A percentile compares a stretch with the other conserved stretches of the same genome.
These are phyloP conservation scores for Cutaneotrichosporon sp. DNA, from an alignment of 1,284 basidiomycete genomes.

Conservation along the genomic window DNA sequence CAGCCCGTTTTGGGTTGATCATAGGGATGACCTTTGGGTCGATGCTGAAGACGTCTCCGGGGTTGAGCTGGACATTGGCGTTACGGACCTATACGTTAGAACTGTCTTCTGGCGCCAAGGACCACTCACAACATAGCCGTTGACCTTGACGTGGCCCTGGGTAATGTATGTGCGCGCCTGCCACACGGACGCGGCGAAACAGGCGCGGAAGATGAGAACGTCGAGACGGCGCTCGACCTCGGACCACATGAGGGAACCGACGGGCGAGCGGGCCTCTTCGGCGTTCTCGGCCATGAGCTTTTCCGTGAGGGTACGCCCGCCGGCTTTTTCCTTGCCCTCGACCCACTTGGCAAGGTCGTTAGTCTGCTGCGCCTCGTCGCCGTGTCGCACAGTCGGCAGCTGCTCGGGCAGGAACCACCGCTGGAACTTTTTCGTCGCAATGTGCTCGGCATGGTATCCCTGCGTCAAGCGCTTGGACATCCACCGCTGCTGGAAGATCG, in stretches of 20 bases:
- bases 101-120: background rate
- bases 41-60: conserved; percentile 90
- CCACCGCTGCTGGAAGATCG: conserved; percentile 92
- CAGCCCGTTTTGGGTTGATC: conserved; percentile 44
- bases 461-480: conserved; percentile 80
- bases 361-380: conserved; percentile 47
- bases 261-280: conserved; percentile 58
- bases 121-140: conserved; percentile 72
- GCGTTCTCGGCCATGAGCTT: conserved; percentile 55
- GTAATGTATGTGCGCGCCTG: conserved; percentile 80
- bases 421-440: conserved; percentile 88
- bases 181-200: conserved; percentile 85
- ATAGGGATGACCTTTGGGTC: conserved; percentile 76
- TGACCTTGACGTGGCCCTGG: conserved; percentile 81
- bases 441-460: conserved; percentile 94
- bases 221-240: conserved; percentile 94
- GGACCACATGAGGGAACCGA: conserved; percentile 83
- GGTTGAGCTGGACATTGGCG: conserved; percentile 83
- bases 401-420: conserved; percentile 86
- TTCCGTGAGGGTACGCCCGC: conserved; percentile 44
- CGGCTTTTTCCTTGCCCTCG: conserved; percentile 42
- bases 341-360: conserved; percentile 57
- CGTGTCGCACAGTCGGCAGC: conserved; percentile 68
- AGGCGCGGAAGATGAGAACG: conserved; percentile 83
- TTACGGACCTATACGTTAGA: conserved; percentile 60